Evolutionary conservation across 768 basidiomycete species (phyloP).

Genomic region (Lactarius psammicola): DNA sequence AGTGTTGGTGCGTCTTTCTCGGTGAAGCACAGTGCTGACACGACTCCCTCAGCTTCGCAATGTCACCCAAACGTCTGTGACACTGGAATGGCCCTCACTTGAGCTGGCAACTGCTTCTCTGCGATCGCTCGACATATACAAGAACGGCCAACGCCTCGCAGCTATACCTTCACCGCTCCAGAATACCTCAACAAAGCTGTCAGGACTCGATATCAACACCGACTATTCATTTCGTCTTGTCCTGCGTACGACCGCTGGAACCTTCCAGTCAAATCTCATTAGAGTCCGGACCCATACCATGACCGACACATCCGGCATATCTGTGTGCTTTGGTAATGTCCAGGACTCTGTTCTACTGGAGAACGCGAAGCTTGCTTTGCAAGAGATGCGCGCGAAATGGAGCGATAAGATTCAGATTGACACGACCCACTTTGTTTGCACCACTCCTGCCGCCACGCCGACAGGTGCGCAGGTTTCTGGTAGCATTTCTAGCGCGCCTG

Average conservation of each 20-base stretch:
- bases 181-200: constrained; percentile 87
- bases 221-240: constrained; percentile 95
- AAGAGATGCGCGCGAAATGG: constrained; percentile 87
- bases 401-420: constrained; percentile 95
- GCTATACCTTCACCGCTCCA: constrained; percentile 77
- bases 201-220: constrained; percentile 74
- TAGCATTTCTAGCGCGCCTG: constrained; percentile 56
- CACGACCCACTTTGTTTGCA: constrained; percentile 97
- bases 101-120: constrained; percentile 83
- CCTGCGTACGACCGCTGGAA: constrained; percentile 89
- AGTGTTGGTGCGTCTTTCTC: constrained; percentile 46
- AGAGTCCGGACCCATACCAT: constrained; percentile 90
- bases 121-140: constrained; percentile 88
- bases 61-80: constrained; percentile 94
- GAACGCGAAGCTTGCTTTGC: constrained; percentile 75
- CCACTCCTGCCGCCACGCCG: constrained; percentile 74
- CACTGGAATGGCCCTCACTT: constrained; percentile 90
- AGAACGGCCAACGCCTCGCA: constrained; percentile 84
- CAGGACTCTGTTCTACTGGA: constrained; percentile 74
- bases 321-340: constrained; percentile 91
- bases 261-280: constrained; percentile 80
- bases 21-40: constrained; percentile 3
- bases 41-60: constrained; percentile 65
- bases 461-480: constrained; percentile 56
- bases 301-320: constrained; percentile 91